These are phyloP conservation scores for Diplosphaera chodatii DNA, from an alignment of 139 green algal genomes.

Conservation along the genomic window DNA sequence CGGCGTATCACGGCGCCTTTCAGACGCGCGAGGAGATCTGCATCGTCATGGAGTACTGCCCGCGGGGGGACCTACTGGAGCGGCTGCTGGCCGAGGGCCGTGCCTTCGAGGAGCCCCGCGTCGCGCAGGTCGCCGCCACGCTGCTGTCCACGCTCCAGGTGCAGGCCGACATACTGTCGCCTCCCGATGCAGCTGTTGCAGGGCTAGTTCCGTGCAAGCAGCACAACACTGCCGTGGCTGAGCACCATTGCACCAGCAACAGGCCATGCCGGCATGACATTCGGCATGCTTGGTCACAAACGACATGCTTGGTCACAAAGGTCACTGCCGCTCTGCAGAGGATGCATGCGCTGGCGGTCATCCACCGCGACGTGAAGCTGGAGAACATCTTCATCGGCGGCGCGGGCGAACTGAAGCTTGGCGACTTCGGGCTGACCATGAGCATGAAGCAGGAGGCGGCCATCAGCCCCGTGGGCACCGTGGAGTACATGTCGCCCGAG, in stretches of 20 bases:
- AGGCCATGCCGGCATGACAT: no score
- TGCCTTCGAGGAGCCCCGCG: slow-evolving; percentile 48
- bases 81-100: slow-evolving; percentile 47
- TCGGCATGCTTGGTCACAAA: no score
- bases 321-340: no score
- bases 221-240: no score
- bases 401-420: slow-evolving; percentile 41
- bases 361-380: slow-evolving; percentile 75
- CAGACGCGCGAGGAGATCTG: slow-evolving; percentile 53
- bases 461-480: slow-evolving; percentile 66
- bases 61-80: slow-evolving; percentile 59
- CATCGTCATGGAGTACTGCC: slow-evolving; percentile 72
- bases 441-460: slow-evolving; percentile 53
- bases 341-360: slow-evolving; percentile 52
- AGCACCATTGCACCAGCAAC: no score
- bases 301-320: no score
- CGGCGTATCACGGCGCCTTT: slow-evolving; percentile 49
- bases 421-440: slow-evolving; percentile 70
- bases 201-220: no score
- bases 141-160: slow-evolving; percentile 45
- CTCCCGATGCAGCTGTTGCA: no score
- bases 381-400: slow-evolving; percentile 70
- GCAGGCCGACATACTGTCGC: no score
- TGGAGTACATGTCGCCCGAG: slow-evolving; percentile 78
- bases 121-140: slow-evolving; percentile 39